Evolutionary conservation across 73 alveolate genomes (phyloP).

Genomic region (Stentor roeselii): DNA sequence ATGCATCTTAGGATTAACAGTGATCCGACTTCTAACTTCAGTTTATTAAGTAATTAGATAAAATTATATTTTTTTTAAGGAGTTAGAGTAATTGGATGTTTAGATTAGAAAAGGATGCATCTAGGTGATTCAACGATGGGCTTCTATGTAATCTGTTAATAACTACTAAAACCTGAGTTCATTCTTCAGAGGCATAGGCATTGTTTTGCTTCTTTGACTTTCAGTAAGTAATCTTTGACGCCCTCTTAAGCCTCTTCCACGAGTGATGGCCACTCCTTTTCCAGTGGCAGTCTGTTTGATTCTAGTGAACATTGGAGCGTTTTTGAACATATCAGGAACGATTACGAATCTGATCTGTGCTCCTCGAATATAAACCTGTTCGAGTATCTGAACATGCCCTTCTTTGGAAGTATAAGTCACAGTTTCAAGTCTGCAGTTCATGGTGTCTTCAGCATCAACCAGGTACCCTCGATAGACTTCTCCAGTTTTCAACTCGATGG

Average conservation of each 20-base stretch:
- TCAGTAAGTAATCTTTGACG: constrained; percentile 33
- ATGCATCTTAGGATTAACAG: too few relatives aligned
- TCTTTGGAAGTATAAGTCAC: constrained; percentile 90
- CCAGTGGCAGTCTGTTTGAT: constrained; percentile 88
- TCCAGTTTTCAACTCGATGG: constrained; percentile 92
- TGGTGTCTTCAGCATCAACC: constrained; percentile 97
- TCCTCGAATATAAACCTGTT: constrained; percentile 94
- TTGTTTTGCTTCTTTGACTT: constrained; percentile 22
- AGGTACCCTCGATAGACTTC: constrained; percentile 93
- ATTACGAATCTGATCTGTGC: constrained; percentile 93
- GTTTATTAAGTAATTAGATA: too few relatives aligned
- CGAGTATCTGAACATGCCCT: constrained; percentile 83
- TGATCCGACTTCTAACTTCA: too few relatives aligned
- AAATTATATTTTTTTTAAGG: too few relatives aligned
- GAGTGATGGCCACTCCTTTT: constrained; percentile 54
- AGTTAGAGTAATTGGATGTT: too few relatives aligned
- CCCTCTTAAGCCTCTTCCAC: constrained; percentile 55
- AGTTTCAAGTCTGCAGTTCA: constrained; percentile 95
- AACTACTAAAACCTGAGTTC: constrained; percentile 28
- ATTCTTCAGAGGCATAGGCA: constrained; percentile 17
- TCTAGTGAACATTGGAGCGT: constrained; percentile 97
- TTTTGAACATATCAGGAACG: constrained; percentile 95
- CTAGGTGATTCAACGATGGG: too few relatives aligned
- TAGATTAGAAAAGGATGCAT: too few relatives aligned
- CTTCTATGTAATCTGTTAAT: too few relatives aligned